A percentile compares a stretch with the other conserved stretches of the same genome.
phyloP scores from a whole-genome alignment of 306 rosid species.

The Dryas octopetala region DNA sequence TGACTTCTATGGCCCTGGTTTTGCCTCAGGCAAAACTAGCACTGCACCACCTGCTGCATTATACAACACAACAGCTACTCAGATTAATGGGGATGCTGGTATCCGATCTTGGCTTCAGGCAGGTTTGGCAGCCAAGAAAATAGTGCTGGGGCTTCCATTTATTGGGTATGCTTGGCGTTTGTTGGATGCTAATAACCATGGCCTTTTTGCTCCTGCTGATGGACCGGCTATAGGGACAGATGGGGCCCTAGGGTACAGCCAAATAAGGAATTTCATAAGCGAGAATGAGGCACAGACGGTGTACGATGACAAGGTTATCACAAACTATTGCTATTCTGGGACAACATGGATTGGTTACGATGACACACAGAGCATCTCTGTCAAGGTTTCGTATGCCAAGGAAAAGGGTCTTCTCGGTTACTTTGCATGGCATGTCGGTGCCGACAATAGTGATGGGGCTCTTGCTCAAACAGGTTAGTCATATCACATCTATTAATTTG shows the following conservation, averaged over 20 bases:
- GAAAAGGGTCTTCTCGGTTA: slow-evolving; percentile 35
- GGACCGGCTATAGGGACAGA: slow-evolving; percentile 21
- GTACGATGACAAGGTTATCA: slow-evolving; percentile 17
- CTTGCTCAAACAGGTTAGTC: slow-evolving; percentile 24
- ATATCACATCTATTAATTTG: too few relatives aligned
- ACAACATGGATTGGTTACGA: slow-evolving; percentile 49
- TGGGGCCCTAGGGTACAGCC: slow-evolving; percentile 13
- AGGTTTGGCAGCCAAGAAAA: slow-evolving; percentile 26
- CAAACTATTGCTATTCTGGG: slow-evolving; percentile 33
- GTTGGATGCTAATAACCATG: slow-evolving; percentile 11
- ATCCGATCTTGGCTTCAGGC: slow-evolving; percentile 24
- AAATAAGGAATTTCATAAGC: slow-evolving; percentile 20
- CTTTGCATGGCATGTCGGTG: slow-evolving; percentile 42
- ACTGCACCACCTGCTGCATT: slow-evolving; percentile 34
- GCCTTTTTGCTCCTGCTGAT: slow-evolving; percentile 33
- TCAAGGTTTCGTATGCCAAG: slow-evolving; percentile 42
- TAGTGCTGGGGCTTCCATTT: slow-evolving; percentile 32
- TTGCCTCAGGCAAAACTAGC: neutral
- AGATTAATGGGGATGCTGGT: slow-evolving; percentile 13
- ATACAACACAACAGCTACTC: neutral
- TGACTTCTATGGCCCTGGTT: slow-evolving; percentile 36
- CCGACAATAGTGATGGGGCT: slow-evolving; percentile 15
- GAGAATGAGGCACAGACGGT: neutral
- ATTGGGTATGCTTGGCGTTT: slow-evolving; percentile 38
- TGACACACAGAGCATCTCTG: slow-evolving; percentile 27